Evolutionary conservation across 768 basidiomycete species (phyloP), one percentile per base, ranked within the genome.

Genomic region (Holtermannia corniformis): DNA sequence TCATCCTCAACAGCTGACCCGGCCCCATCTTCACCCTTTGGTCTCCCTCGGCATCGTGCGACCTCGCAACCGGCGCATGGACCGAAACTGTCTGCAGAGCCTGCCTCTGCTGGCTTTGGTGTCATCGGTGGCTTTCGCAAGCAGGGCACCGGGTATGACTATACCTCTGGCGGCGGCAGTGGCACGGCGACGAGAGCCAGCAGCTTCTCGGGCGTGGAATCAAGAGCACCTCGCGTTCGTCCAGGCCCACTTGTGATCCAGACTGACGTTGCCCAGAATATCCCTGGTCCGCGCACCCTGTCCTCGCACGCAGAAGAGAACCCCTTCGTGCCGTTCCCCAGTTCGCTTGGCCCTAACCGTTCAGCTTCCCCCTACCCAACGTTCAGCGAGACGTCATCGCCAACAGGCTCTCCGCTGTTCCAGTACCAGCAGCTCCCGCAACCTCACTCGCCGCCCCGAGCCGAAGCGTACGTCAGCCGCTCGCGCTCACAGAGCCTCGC

Each of bases 401-500:
- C 68, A 0, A 51, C 63, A 2, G 50, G 51, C 12, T 67, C 67
- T 1, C 63, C 68, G n/a, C 52, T 45, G 47, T 14, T 45, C 4
- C 32, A 52, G 4, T n/a, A 11, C 41, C 48, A 51, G 12, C 49
- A 41, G 3, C 53, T 55, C 13, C 58, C 54, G 1, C 44, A 43
- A 41, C 56, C 42, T 37, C 61, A 62, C 23, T 68, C 67, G 1
- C 68, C 70, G 1, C 68, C 68, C 10, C 58, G 58, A 44, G 65
- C 63, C 12, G 56, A 52, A 20, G 58, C 63, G 3, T 58, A 61
- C 49, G 53, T 57, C 16, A 70, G 68, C 4, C 58, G 70, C 4
- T 68, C 66, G 5, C 55, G 70, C 12, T 58, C 56, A 13, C 70
- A 72, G 44, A 64, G 62, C 4, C 53, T 72, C 13, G 70, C 67